Base-by-base conservation (phyloP, 2,329 filamentous ascomycete genomes). In the Colletotrichum godetiae region DNA sequence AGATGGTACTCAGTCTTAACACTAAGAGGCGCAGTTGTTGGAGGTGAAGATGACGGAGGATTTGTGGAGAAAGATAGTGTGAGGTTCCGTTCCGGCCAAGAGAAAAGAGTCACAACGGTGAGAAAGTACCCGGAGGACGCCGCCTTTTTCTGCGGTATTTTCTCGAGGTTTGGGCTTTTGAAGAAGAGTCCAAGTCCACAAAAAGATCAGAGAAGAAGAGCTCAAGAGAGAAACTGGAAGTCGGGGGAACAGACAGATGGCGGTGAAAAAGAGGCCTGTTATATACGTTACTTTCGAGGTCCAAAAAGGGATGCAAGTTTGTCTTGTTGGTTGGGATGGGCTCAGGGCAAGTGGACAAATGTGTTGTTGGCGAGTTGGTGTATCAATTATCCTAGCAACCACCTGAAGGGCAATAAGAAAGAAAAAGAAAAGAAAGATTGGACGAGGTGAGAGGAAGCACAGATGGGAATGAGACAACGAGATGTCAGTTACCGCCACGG, bases 341-440 rank as follows among this genome's bases (percentile, higher is more conserved):
- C 27, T 68, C 59, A 68, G 58, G 27, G 29, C 37, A 64, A 52
- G 24, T 22, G 46, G 46, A n/a, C 46, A 64, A 64, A 59, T 37
- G 59, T 55, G 12, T 29, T 42, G 65, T 68, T 69, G 58, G 65
- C 60, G 71, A 73, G 19, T 66, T 64, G 59, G 71, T 70, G 71
- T 66, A 61, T 73, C 67, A 65, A 65, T 35, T 73, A 73, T 71
- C 71, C 71, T 52, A 46, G 71, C 46, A 71, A 56, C 61, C 56
- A 71, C 67, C 56, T 71, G 71, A 66, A 73, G 56, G 67, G 67
- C 62, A 70, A 60, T 61, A 73, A 67, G 62, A 65, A 65, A 64
- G 55, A 56, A 71, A 67, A 73, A 66, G 67, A 66, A 73, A 73
- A 70, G 71, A 71, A 61, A 66, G 71, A 73, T 73, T 73, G 71